Percentiles rank a stretch among this genome's conserved stretches.
These are phyloP conservation scores for Westerdykella sp. DNA, from an alignment of 2,329 filamentous ascomycete genomes.

Conservation along the genomic window DNA sequence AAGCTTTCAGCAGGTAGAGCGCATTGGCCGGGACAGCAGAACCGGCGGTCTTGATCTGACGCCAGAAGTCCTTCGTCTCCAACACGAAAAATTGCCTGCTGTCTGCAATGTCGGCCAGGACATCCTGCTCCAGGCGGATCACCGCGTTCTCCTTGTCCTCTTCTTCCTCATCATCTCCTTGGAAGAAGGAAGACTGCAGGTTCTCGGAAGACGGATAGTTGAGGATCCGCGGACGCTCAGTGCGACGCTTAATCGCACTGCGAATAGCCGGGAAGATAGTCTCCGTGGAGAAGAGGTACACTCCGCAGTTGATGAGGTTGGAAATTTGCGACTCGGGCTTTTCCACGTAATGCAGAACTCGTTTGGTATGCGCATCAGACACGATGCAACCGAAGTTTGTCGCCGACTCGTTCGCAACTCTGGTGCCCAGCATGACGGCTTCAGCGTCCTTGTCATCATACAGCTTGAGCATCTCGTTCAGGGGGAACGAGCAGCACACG, in stretches of 20 bases:
- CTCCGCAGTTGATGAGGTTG: slow-evolving; percentile 98
- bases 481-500: slow-evolving; percentile 96
- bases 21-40: slow-evolving; percentile 96
- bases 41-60: slow-evolving; percentile 98
- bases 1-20: slow-evolving; percentile 89
- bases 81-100: slow-evolving; percentile 97
- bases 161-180: slow-evolving; percentile 63
- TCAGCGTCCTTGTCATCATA: slow-evolving; percentile 95
- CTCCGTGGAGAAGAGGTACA: slow-evolving; percentile 94
- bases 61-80: slow-evolving; percentile 99
- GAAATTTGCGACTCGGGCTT: slow-evolving; percentile 97
- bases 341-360: slow-evolving; percentile 97
- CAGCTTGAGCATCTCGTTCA: slow-evolving; percentile 89
- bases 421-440: slow-evolving; percentile 89
- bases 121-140: slow-evolving; percentile 93
- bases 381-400: slow-evolving; percentile 98
- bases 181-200: slow-evolving; percentile 64
- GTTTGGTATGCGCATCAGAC: slow-evolving; percentile 85
- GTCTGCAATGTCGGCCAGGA: slow-evolving; percentile 89
- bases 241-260: slow-evolving; percentile 89
- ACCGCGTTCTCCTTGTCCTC: slow-evolving; percentile 74
- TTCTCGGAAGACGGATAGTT: slow-evolving; percentile 97
- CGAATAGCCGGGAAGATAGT: slow-evolving; percentile 95
- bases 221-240: slow-evolving; percentile 80
- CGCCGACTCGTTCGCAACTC: slow-evolving; percentile 83